phyloP scores from a whole-genome alignment of 2,329 filamentous ascomycete genomes.

The Exophiala sideris region DNA sequence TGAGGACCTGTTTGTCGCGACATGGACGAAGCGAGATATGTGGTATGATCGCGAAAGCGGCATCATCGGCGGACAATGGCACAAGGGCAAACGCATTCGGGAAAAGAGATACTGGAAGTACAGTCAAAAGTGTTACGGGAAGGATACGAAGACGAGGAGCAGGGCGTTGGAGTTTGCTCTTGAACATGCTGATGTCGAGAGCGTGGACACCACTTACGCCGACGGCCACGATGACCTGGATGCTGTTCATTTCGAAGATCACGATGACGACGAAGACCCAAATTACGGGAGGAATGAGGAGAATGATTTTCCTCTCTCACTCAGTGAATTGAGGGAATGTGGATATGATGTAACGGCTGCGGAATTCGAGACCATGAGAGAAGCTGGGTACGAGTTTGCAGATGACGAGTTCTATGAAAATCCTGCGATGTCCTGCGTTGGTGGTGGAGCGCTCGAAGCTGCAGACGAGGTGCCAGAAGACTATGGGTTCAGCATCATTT shows the following conservation, averaged over 20 bases:
- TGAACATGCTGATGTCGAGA: not conserved
- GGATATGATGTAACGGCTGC: no score
- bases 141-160: constrained; percentile 3
- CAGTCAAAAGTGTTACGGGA: not conserved
- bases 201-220: not conserved
- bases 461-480: not conserved
- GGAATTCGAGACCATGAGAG: no score
- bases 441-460: not conserved
- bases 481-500: constrained; percentile 5
- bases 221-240: not conserved
- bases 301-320: no score
- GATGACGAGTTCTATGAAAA: not conserved
- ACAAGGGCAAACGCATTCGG: constrained; percentile 14
- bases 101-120: constrained; percentile 11
- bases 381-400: not conserved
- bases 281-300: no score
- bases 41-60: constrained; percentile 10
- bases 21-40: constrained; percentile 22
- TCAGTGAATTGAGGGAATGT: no score
- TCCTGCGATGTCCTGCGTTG: not conserved
- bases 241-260: not conserved
- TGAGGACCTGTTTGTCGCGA: not conserved
- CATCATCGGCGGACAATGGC: constrained; percentile 15
- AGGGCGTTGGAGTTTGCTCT: not conserved
- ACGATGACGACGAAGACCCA: not conserved